Percentiles rank a stretch among this genome's conserved stretches.
Conservation (phyloP, 1,139 yeast species). For the Geotrichum fermentans region DNA sequence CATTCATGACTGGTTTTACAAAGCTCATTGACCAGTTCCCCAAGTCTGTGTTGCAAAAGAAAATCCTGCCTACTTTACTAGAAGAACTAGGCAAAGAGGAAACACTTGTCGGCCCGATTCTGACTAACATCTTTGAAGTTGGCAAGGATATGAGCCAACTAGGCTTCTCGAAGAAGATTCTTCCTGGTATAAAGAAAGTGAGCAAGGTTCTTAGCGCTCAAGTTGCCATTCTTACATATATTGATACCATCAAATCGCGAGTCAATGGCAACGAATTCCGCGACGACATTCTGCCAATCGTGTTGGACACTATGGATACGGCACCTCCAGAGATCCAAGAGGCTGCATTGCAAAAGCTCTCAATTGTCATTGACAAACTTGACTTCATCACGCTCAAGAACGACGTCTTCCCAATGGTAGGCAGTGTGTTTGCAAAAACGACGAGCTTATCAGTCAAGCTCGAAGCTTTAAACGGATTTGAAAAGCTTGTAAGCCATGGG, state of each 20-base stretch:
- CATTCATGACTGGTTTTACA: conserved; percentile 63
- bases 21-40: conserved; percentile 67
- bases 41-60: conserved; percentile 58
- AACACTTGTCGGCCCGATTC: conserved; percentile 49
- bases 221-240: conserved; percentile 51
- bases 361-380: conserved; percentile 45
- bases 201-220: conserved; percentile 49
- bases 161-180: conserved; percentile 69
- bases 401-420: conserved; percentile 64
- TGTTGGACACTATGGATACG: conserved; percentile 32
- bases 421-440: conserved; percentile 73
- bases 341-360: conserved; percentile 46
- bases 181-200: conserved; percentile 46
- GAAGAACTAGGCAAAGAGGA: conserved; percentile 47
- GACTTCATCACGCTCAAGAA: conserved; percentile 74
- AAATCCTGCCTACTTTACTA: conserved; percentile 65
- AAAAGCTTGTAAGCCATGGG: conserved; percentile 53
- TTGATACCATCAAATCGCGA: conserved; percentile 50
- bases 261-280: conserved; percentile 44
- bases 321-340: conserved; percentile 52
- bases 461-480: conserved; percentile 62
- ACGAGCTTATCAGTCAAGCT: conserved; percentile 74
- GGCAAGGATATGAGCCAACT: conserved; percentile 67
- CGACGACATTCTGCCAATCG: conserved; percentile 38
- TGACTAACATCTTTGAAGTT: conserved; percentile 54